These are phyloP conservation scores for Globisporangium parvum DNA, from an alignment of 352 stramenopile genomes.

Conservation along the genomic window DNA sequence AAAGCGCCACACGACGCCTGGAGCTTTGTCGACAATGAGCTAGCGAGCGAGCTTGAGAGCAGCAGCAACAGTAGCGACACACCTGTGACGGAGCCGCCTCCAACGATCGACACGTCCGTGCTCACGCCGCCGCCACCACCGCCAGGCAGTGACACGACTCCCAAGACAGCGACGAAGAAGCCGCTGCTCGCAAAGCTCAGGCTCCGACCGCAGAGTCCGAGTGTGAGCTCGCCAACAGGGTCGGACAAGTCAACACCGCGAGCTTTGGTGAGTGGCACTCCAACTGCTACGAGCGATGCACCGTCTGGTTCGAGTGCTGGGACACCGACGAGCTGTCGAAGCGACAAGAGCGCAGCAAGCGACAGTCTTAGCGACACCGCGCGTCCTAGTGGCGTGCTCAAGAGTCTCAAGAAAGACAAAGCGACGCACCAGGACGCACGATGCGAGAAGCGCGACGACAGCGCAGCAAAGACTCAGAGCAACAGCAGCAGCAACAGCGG, in stretches of 20 bases:
- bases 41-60: background rate
- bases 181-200: conserved; percentile 50
- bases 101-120: background rate
- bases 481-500: background rate
- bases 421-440: background rate
- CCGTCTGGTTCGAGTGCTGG: background rate
- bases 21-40: conserved; percentile 1
- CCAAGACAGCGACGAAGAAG: conserved; percentile 19
- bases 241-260: conserved; percentile 13
- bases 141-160: background rate
- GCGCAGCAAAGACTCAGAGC: background rate
- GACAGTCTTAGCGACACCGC: background rate
- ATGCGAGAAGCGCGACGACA: conserved; percentile 5
- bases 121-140: background rate
- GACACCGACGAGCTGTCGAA: too few species aligned
- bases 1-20: background rate
- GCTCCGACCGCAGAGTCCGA: conserved; percentile 38
- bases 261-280: background rate
- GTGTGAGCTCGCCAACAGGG: conserved; percentile 9
- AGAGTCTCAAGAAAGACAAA: conserved; percentile 12
- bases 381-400: conserved; percentile 3
- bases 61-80: background rate
- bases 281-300: background rate
- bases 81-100: too few species aligned
- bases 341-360: background rate